Percentiles rank a stretch among this genome's conserved stretches.
Conservation (phyloP, 2,329 filamentous ascomycete genomes). For the Daldinia sp. region DNA sequence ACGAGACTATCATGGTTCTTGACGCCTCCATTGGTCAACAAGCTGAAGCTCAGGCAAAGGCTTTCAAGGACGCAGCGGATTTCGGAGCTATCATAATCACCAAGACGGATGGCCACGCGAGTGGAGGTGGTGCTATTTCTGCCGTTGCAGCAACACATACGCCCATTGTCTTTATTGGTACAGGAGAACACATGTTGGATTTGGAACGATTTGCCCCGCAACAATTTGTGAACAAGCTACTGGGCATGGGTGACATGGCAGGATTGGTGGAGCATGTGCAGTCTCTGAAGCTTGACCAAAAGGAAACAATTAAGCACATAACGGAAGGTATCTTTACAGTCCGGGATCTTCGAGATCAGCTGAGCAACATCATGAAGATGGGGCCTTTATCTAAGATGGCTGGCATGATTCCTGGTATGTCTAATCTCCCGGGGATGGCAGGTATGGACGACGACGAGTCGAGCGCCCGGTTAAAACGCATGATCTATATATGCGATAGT, state of each 20-base stretch:
- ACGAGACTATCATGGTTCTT: conserved; percentile 98
- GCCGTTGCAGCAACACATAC: conserved; percentile 96
- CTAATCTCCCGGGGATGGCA: conserved; percentile 81
- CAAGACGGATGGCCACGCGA: conserved; percentile 96
- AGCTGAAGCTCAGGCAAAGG: conserved; percentile 92
- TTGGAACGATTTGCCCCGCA: conserved; percentile 92
- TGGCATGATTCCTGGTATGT: conserved; percentile 97
- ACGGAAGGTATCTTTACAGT: conserved; percentile 96
- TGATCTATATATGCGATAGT: conserved; percentile 99
- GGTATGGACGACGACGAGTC: conserved; percentile 98
- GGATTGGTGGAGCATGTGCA: conserved; percentile 97
- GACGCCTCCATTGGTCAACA: conserved; percentile 97
- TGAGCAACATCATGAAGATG: conserved; percentile 99
- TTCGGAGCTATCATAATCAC: conserved; percentile 99
- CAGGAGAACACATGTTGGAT: conserved; percentile 96
- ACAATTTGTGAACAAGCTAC: conserved; percentile 90
- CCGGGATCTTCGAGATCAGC: conserved; percentile 92
- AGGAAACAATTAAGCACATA: conserved; percentile 99
- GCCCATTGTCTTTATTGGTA: conserved; percentile 97
- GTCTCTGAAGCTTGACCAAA: conserved; percentile 93
- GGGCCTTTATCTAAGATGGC: conserved; percentile 97
- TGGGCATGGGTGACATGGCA: conserved; percentile 97
- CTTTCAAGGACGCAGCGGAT: conserved; percentile 96
- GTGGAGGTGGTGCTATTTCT: conserved; percentile 96
- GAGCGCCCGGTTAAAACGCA: conserved; percentile 91